phyloP scores from a whole-genome alignment of 208 protist species.

The Acanthamoeba royreba region DNA sequence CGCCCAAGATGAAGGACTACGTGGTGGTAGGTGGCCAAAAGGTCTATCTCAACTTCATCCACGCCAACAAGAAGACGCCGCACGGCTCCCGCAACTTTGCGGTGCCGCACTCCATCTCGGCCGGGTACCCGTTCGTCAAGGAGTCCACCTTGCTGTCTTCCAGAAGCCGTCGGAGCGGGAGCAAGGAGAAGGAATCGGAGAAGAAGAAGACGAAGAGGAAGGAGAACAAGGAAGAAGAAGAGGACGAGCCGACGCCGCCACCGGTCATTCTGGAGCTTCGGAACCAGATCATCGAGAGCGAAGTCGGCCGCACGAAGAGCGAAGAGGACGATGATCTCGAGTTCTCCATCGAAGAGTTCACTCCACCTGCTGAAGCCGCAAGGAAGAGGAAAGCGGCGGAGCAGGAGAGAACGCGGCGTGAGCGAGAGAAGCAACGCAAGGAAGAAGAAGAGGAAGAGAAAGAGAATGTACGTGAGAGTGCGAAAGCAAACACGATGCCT shows the following conservation, averaged over 20 bases:
- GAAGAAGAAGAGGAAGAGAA: neutral
- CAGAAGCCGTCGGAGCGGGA: neutral
- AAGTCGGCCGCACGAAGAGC: neutral
- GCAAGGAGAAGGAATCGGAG: neutral
- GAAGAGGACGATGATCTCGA: neutral
- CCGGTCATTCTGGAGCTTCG: neutral
- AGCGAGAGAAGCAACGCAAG: no score
- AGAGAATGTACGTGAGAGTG: neutral
- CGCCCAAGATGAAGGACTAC: neutral
- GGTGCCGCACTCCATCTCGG: neutral
- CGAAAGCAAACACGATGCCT: neutral
- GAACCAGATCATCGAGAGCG: neutral
- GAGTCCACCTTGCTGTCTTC: neutral
- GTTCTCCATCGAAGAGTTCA: slow-evolving; percentile 9
- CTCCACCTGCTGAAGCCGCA: neutral
- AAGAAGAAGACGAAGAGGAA: neutral
- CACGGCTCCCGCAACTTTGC: no score
- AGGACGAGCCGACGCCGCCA: neutral
- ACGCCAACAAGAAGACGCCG: no score
- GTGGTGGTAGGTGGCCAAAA: neutral
- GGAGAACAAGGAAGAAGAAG: neutral
- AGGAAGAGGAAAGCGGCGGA: neutral
- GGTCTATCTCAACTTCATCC: slow-evolving; percentile 20
- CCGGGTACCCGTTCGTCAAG: neutral
- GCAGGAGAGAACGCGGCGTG: no score